These are phyloP conservation scores for Hyphopichia pseudoburtonii DNA, from an alignment of 1,139 yeast genomes.

Conservation along the genomic window DNA sequence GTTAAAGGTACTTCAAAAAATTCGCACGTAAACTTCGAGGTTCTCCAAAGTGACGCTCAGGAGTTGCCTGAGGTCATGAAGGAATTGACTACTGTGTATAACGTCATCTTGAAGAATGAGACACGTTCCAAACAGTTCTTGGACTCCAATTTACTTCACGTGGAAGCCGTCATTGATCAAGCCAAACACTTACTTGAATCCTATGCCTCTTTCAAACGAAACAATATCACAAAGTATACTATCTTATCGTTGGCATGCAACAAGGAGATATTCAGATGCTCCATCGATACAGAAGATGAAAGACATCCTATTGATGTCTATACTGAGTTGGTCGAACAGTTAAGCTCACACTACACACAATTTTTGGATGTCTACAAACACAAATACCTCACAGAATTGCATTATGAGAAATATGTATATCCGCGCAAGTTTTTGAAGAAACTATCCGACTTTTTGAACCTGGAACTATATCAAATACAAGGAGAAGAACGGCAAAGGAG, in stretches of 20 bases:
- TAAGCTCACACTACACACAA: constrained; percentile 37
- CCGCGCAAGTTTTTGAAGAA: constrained; percentile 36
- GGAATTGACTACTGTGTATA: constrained; percentile 34
- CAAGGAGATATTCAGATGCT: constrained; percentile 15
- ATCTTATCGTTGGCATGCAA: constrained; percentile 20
- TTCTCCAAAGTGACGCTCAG: constrained; percentile 30
- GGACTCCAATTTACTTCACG: constrained; percentile 13
- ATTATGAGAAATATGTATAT: constrained; percentile 40
- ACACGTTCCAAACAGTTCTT: constrained; percentile 28
- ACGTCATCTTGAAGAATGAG: constrained; percentile 39
- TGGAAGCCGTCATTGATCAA: constrained; percentile 16
- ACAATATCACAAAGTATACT: constrained; percentile 24
- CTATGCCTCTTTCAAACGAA: constrained; percentile 24
- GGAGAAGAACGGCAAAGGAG: constrained; percentile 37
- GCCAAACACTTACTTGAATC: constrained; percentile 17
- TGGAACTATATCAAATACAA: constrained; percentile 33
- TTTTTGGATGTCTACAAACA: constrained; percentile 34
- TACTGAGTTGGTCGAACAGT: constrained; percentile 27
- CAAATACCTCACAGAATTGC: constrained; percentile 40
- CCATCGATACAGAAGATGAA: constrained; percentile 12
- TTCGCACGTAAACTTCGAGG: constrained; percentile 27
- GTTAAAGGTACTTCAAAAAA: constrained; percentile 10
- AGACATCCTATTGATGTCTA: constrained; percentile 22
- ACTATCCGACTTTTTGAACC: constrained; percentile 34
- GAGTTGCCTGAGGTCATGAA: constrained; percentile 34